Base-by-base conservation (phyloP, 306 rosid species). In the Coriaria nepalensis region DNA sequence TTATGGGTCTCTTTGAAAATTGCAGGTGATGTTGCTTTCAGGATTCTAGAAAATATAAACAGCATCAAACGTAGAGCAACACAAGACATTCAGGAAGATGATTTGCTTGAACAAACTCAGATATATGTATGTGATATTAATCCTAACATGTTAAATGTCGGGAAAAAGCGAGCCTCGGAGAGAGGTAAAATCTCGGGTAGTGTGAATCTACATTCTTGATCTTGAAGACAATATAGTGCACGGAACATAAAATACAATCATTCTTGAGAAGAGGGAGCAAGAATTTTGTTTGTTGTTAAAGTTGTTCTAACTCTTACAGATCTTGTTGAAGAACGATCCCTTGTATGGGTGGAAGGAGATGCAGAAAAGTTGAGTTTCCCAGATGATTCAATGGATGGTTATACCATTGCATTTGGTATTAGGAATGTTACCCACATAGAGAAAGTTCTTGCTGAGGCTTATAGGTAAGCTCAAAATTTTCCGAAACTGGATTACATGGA, bases 1-100 rank as follows among this genome's bases (percentile, higher is more conserved):
- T n/a, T n/a, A n/a, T n/a, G n/a, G n/a, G 37, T 40, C 43, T 43
- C 40, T 49, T 56, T 44, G 15, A 15, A 4, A 61, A 34, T 61
- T 77, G 56, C 79, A 92, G 96, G 98, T 59, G 98, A 92, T 72
- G 93, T 90, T 69, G 93, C 98, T 73, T 85, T 90, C 62, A 72
- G 94, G 70, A 85, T 92, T 70, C 55, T 82, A 50, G 94, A 85
- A 46, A 50, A 59, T 48, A 65, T 82, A 65, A 75, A 82, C 73
- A 66, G 62, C 53, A 66, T 73, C 68, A 92, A 66, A 77, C 77
- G 62, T 37, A 85, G 86, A 82, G 83, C 78, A 52, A 45, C 61
- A 62, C 71, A 47, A 57, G 57, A 65, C 62, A 72, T 59, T 60
- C 67, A 49, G 47, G 72, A 82, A 61, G 86, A 66, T 61, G 77